Percentiles rank a stretch among this genome's conserved stretches.
Conservation (phyloP, 768 basidiomycete species). For the Rubroboletus satanas region DNA sequence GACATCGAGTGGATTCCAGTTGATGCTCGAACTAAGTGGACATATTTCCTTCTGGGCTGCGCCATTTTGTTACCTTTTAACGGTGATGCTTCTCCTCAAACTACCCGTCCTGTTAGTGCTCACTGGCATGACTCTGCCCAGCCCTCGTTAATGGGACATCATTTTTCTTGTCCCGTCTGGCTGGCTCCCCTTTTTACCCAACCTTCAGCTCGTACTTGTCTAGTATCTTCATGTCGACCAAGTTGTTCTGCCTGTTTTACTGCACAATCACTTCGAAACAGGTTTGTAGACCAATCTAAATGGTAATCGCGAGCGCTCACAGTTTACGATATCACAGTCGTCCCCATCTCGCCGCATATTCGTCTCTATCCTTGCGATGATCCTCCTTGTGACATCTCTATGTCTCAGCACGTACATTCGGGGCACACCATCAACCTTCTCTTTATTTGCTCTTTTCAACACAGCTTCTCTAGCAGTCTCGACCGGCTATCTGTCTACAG, state of each 20-base stretch:
- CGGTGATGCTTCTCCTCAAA: not conserved
- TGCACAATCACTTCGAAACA: not conserved
- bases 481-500: not conserved
- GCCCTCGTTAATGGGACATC: not conserved
- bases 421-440: not conserved
- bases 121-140: not conserved
- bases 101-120: not conserved
- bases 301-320: not conserved
- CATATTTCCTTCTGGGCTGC: constrained; percentile 1
- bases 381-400: not conserved
- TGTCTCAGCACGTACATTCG: not conserved
- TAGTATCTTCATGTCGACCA: not conserved
- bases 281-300: not conserved
- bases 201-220: not conserved
- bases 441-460: not conserved
- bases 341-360: not conserved
- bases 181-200: not conserved
- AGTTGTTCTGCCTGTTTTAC: not conserved
- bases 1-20: not conserved
- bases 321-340: not conserved
- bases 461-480: not conserved
- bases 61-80: not conserved
- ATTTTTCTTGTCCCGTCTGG: not conserved
- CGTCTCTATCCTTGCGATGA: not conserved
- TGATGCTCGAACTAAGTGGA: not conserved